Evolutionary conservation across 768 basidiomycete genomes (phyloP).

Genomic region (Russula ochroleuca): DNA sequence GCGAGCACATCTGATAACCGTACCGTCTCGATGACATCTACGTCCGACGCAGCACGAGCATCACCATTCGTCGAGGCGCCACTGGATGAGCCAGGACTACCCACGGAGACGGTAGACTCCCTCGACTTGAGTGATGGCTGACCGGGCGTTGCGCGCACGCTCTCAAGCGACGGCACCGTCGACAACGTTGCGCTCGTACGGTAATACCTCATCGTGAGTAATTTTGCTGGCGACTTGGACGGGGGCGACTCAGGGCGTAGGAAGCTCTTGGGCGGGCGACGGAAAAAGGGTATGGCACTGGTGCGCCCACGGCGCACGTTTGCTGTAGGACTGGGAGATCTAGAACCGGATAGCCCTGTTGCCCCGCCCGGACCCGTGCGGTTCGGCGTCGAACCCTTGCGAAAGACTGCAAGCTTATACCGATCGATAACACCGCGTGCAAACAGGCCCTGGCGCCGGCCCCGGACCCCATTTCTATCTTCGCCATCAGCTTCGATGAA

Average conservation of each 20-base stretch:
- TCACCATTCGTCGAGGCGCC: constrained; percentile 62
- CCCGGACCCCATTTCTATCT: constrained; percentile 76
- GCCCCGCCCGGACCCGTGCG: constrained; percentile 48
- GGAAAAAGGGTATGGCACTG: constrained; percentile 64
- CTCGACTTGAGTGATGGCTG: constrained; percentile 77
- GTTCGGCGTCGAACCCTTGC: constrained; percentile 69
- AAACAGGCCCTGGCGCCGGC: constrained; percentile 80
- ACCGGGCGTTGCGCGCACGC: constrained; percentile 43
- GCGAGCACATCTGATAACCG: background rate
- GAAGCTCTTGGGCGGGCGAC: constrained; percentile 69
- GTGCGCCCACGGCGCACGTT: constrained; percentile 66
- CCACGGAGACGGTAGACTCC: constrained; percentile 71
- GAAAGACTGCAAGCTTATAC: constrained; percentile 80
- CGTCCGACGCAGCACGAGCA: constrained; percentile 27
- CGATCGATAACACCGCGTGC: constrained; percentile 87
- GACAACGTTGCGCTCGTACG: constrained; percentile 45
- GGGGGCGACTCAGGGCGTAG: constrained; percentile 67
- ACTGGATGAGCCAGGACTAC: constrained; percentile 64
- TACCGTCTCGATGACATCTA: constrained; percentile 23
- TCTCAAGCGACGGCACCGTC: constrained; percentile 45
- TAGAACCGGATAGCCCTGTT: constrained; percentile 29
- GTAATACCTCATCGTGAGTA: constrained; percentile 40
- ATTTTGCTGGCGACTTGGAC: constrained; percentile 36
- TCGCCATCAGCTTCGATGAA: constrained; percentile 78
- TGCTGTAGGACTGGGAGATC: constrained; percentile 45